Evolutionary conservation across 1,284 basidiomycete genomes (phyloP).

Genomic region (Cystobasidium sp.): DNA sequence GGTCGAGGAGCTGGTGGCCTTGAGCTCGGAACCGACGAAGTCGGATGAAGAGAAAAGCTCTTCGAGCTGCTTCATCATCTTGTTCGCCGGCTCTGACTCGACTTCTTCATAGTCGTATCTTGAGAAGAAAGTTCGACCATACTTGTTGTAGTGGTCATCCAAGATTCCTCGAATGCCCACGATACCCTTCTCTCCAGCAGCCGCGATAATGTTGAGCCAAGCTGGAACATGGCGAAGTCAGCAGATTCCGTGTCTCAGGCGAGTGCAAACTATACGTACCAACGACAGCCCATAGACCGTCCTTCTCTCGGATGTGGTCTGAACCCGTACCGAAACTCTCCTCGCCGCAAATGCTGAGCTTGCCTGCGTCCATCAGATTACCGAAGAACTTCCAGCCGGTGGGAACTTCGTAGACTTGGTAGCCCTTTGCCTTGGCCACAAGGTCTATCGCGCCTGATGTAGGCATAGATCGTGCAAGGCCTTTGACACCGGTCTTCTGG

Average conservation of each 20-base stretch:
- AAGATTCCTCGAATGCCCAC: constrained; percentile 87
- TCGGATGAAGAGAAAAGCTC: constrained; percentile 67
- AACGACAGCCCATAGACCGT: constrained; percentile 95
- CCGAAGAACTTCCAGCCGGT: constrained; percentile 99
- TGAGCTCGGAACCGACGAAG: constrained; percentile 70
- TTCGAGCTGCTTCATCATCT: constrained; percentile 80
- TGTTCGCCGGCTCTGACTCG: constrained; percentile 82
- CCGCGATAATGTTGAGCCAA: constrained; percentile 96
- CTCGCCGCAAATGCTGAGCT: constrained; percentile 96
- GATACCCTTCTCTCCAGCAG: constrained; percentile 79
- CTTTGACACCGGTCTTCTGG: constrained; percentile 86
- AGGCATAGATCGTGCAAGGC: constrained; percentile 94
- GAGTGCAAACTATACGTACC: constrained; percentile 61
- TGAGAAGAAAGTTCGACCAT: constrained; percentile 97
- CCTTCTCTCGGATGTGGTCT: constrained; percentile 99
- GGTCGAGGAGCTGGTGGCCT: constrained; percentile 68
- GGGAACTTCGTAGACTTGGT: constrained; percentile 94
- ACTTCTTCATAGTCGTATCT: constrained; percentile 99
- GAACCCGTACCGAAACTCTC: constrained; percentile 99
- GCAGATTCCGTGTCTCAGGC: neutral
- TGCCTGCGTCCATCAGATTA: constrained; percentile 97
- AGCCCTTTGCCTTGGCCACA: constrained; percentile 90
- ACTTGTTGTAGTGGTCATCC: constrained; percentile 82
- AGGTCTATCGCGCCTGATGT: constrained; percentile 96
- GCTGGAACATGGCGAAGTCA: constrained; percentile 62